These are phyloP conservation scores for Linanthus parryae DNA, from an alignment of 148 eudicot genomes.

Conservation along the genomic window DNA sequence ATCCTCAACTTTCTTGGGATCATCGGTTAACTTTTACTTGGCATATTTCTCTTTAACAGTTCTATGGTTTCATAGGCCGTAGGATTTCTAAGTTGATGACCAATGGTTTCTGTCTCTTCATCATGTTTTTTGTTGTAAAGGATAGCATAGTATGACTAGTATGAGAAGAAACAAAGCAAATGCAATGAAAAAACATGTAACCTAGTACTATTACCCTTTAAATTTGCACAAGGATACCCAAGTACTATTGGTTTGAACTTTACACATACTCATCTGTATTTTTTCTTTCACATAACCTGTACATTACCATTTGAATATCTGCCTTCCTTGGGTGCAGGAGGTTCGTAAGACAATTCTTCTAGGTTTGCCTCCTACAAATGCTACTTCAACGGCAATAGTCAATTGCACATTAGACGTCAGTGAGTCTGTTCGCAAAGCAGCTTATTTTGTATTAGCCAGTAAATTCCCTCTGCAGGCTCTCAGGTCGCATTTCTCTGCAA, in stretches of 20 bases:
- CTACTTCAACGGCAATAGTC: constrained; percentile 59
- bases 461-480: constrained; percentile 96
- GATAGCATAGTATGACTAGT: background rate
- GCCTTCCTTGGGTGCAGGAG: constrained; percentile 76
- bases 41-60: too few species aligned
- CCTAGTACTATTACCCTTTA: too few species aligned
- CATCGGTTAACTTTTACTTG: too few species aligned
- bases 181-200: constrained; percentile 2
- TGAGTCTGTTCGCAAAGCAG: constrained; percentile 86
- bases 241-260: too few species aligned
- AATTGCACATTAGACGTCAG: constrained; percentile 86
- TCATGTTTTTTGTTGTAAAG: background rate
- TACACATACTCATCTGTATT: too few species aligned
- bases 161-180: background rate
- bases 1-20: too few species aligned
- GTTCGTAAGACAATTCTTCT: constrained; percentile 77
- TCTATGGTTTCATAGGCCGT: too few species aligned
- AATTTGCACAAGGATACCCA: too few species aligned
- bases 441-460: constrained; percentile 78
- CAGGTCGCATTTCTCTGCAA: too few species aligned
- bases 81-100: too few species aligned
- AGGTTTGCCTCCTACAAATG: constrained; percentile 74
- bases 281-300: too few species aligned
- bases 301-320: background rate
- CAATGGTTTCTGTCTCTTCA: background rate